Conservation (phyloP, 331 rosid genomes). For the Spiraea crenata region DNA sequence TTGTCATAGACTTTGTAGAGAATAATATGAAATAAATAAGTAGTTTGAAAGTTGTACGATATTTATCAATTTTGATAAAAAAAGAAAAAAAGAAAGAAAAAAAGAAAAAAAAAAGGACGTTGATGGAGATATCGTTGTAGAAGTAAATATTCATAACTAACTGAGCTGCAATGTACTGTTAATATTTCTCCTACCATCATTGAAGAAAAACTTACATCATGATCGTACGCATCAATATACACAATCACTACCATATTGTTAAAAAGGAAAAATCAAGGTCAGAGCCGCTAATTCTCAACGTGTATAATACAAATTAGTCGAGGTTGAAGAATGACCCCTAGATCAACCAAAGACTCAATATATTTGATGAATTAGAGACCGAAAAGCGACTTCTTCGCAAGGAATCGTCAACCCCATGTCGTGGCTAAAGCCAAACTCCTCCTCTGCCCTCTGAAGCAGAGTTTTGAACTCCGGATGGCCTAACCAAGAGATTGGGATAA, state of each 20-base stretch:
- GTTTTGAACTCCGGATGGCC: slow-evolving; percentile 71
- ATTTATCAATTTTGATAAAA: no score
- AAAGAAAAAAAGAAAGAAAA: no score
- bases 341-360: neutral
- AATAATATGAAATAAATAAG: no score
- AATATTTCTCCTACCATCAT: neutral
- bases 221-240: neutral
- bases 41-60: no score
- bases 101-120: no score
- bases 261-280: neutral
- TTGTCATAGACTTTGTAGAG: no score
- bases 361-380: slow-evolving; percentile 42
- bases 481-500: slow-evolving; percentile 79
- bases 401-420: slow-evolving; percentile 87
- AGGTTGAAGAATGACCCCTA: neutral
- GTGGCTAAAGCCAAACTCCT: slow-evolving; percentile 85
- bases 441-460: slow-evolving; percentile 77
- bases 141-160: no score
- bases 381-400: slow-evolving; percentile 73
- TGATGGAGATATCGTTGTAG: no score
- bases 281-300: slow-evolving; percentile 2
- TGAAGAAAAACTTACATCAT: neutral
- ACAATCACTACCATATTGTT: neutral
- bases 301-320: neutral
- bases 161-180: no score